These are phyloP conservation scores for Yamadazyma oceani DNA, from an alignment of 1,139 yeast genomes.

Conservation along the genomic window DNA sequence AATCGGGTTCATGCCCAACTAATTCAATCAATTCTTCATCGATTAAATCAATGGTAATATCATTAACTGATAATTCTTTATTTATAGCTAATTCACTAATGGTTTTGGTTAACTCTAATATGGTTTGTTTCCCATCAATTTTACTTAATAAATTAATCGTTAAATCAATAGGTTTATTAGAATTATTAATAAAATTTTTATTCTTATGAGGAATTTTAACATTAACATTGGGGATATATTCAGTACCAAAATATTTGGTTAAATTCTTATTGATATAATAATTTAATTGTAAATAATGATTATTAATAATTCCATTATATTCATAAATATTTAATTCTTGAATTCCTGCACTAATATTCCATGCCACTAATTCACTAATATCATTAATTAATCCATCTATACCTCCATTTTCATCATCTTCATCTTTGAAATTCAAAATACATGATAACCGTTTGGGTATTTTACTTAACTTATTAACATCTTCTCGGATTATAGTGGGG, in stretches of 20 bases:
- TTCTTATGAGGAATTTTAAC: conserved; percentile 65
- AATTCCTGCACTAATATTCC: conserved; percentile 88
- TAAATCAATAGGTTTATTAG: conserved; percentile 44
- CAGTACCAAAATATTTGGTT: conserved; percentile 72
- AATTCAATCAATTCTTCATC: conserved; percentile 73
- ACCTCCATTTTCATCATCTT: conserved; percentile 86
- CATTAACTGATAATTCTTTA: conserved; percentile 61
- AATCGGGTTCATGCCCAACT: conserved; percentile 89
- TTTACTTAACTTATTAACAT: conserved; percentile 68
- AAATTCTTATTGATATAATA: conserved; percentile 61
- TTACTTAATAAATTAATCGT: conserved; percentile 66
- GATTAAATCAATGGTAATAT: conserved; percentile 71
- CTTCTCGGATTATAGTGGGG: conserved; percentile 84
- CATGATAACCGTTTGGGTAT: conserved; percentile 78
- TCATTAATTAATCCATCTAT: conserved; percentile 77
- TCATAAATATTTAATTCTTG: conserved; percentile 75
- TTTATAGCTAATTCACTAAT: conserved; percentile 73
- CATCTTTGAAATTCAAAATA: conserved; percentile 67
- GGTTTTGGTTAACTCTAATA: conserved; percentile 84
- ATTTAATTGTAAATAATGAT: conserved; percentile 51
- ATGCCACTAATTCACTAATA: conserved; percentile 74
- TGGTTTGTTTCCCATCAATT: conserved; percentile 86
- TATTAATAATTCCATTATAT: conserved; percentile 65
- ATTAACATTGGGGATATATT: conserved; percentile 59
- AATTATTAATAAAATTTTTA: conserved; percentile 44